Evolutionary conservation across 108 stramenopile species (phyloP).

Genomic region (Skeletonema marinoi): DNA sequence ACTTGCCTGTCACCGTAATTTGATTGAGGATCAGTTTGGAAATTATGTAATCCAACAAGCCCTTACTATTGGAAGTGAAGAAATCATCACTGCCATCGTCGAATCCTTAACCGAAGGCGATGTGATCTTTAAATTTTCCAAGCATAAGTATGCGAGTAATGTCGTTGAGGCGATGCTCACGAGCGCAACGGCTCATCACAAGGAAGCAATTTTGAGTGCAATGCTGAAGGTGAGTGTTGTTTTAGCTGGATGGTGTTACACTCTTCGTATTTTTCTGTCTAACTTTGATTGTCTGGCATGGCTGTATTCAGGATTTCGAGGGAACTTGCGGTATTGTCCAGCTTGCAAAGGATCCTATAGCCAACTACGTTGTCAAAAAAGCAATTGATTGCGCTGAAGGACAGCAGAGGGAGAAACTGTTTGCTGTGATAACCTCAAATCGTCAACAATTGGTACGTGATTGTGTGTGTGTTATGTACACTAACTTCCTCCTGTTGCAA

Average conservation of each 20-base stretch:
- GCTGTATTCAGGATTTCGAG: conserved; percentile 38
- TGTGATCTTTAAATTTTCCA: conserved; percentile 72
- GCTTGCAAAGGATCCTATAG: conserved; percentile 93
- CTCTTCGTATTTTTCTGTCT: background rate
- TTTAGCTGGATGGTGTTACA: background rate
- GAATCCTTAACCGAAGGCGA: conserved; percentile 72
- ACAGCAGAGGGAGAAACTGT: conserved; percentile 19
- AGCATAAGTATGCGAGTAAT: conserved; percentile 97
- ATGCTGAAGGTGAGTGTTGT: conserved; percentile 62
- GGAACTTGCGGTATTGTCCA: conserved; percentile 74
- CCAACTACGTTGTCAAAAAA: conserved; percentile 92
- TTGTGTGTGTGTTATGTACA: background rate
- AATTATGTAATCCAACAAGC: conserved; percentile 93
- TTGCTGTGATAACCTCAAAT: conserved; percentile 12
- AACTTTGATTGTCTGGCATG: conserved; percentile 20
- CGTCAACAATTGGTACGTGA: conserved; percentile 35
- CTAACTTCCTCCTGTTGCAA: background rate
- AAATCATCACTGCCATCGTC: conserved; percentile 67
- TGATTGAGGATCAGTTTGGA: conserved; percentile 86
- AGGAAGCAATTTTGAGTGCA: conserved; percentile 62
- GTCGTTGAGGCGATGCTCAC: conserved; percentile 95
- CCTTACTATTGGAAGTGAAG: conserved; percentile 72
- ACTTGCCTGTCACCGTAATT: conserved; percentile 42
- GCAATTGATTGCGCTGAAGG: conserved; percentile 30
- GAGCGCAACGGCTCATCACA: conserved; percentile 77